These are phyloP conservation scores for Ambrosia artemisiifolia DNA, from an alignment of 129 eudicot species.

Conservation along the genomic window DNA sequence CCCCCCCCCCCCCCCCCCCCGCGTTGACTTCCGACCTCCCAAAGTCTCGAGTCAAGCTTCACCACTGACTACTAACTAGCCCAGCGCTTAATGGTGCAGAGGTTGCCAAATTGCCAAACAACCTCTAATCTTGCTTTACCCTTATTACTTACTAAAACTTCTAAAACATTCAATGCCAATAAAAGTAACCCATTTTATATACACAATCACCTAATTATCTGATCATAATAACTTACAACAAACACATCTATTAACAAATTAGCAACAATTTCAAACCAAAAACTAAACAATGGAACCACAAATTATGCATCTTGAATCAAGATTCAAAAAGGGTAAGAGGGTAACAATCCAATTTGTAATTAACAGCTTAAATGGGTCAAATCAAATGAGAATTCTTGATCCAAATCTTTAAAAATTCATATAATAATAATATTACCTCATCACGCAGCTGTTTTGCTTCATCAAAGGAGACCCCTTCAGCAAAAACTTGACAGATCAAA, in stretches of 20 bases:
- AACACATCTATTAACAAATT: neutral
- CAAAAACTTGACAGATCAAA: conserved; percentile 27
- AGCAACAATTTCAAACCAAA: neutral
- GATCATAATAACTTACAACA: neutral
- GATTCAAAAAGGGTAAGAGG: neutral
- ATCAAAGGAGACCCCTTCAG: conserved; percentile 71
- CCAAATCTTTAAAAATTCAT: neutral
- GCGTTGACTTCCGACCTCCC: too few species aligned
- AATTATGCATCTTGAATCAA: conserved; percentile 2
- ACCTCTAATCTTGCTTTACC: neutral
- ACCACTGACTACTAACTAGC: too few species aligned
- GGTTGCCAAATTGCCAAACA: too few species aligned
- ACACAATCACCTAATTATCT: neutral
- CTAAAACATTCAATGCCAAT: neutral
- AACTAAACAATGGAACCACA: neutral
- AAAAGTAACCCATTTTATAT: too few species aligned
- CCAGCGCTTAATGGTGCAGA: too few species aligned
- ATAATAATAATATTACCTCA: conserved; percentile 49
- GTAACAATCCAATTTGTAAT: neutral
- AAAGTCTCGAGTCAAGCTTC: too few species aligned
- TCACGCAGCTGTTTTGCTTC: conserved; percentile 85
- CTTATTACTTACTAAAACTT: neutral
- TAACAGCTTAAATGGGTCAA: neutral
- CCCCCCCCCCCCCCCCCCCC: too few species aligned
- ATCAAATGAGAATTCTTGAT: neutral